phyloP scores from a whole-genome alignment of 2,329 filamentous ascomycete species.

The Graphilbum fragrans region DNA sequence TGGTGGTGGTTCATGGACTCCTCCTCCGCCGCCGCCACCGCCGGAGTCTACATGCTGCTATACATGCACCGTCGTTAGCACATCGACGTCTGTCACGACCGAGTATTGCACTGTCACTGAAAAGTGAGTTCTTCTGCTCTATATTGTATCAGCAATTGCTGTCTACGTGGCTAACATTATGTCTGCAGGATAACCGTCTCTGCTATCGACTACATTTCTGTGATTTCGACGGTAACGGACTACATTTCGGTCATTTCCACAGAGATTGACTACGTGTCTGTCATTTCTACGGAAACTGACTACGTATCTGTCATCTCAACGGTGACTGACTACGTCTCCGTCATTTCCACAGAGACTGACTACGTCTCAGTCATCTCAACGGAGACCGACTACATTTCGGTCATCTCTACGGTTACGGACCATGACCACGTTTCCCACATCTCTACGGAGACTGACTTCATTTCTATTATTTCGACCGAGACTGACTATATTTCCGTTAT shows the following conservation, averaged over 20 bases:
- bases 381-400: not conserved
- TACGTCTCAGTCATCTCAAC: not conserved
- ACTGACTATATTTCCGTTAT: not conserved
- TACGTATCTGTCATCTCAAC: not conserved
- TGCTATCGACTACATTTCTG: not conserved
- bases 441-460: not conserved
- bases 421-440: too few species aligned
- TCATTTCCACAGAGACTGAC: not conserved
- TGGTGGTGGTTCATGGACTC: not conserved
- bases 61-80: not conserved
- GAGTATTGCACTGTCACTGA: constrained; percentile 4
- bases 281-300: not conserved
- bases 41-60: not conserved
- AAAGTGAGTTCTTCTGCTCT: not conserved
- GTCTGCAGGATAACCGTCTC: too few species aligned
- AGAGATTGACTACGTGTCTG: not conserved
- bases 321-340: not conserved
- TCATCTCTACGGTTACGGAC: too few species aligned
- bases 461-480: too few species aligned
- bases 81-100: not conserved
- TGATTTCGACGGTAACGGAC: not conserved
- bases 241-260: not conserved
- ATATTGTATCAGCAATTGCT: too few species aligned
- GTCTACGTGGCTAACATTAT: too few species aligned
- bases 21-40: too few species aligned